Base-by-base conservation (phyloP, 495 filamentous ascomycete species). In the Talaromyces borbonicus region DNA sequence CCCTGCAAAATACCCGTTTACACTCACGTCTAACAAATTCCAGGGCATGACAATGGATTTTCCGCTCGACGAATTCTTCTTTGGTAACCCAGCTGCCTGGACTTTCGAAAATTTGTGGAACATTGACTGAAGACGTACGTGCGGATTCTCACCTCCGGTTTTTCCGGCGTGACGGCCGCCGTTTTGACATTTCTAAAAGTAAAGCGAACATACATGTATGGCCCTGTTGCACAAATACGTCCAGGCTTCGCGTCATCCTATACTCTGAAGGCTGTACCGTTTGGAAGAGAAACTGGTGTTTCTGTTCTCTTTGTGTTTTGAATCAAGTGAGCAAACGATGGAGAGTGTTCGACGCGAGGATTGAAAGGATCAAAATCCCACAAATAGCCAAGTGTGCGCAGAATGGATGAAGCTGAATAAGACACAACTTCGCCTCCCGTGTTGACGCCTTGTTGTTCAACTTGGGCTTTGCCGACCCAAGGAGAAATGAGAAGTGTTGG, bases 401-500 rank as follows among this genome's bases (percentile, higher is more conserved):
- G 53, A 6, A 67, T 56, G 0, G 63, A 68, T 2, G 60, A 58
- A 5, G 40, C 40, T 12, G 20, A 27, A 25, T 43, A 43, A 1
- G 40, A 43, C 9, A 43, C 40, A 9, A 25, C 29, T 9, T 43
- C 23, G 15, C 61, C 63, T 23, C 55, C 61, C 47, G 67, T 65
- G 5, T 59, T 63, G 7, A 55, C 50, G 14, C 53, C 51, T 43
- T 64, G 18, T 44, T 73, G 57, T 61, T 77, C 68, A 11, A 73
- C 61, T 12, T 53, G 18, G 0, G 63, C 69, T 55, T 70, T 65
- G 2, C 37, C 56, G 1, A 71, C 61, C 64, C 66, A 75, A 4
- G 69, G 68, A 0, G 71, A 74, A 47, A 73, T 70, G 0, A 75
- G 52, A 9, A 71, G 37, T 1, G 72, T 73, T 0, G 71, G 72